phyloP scores from a whole-genome alignment of 2,329 filamentous ascomycete species.

The Scedosporium aurantiacum region DNA sequence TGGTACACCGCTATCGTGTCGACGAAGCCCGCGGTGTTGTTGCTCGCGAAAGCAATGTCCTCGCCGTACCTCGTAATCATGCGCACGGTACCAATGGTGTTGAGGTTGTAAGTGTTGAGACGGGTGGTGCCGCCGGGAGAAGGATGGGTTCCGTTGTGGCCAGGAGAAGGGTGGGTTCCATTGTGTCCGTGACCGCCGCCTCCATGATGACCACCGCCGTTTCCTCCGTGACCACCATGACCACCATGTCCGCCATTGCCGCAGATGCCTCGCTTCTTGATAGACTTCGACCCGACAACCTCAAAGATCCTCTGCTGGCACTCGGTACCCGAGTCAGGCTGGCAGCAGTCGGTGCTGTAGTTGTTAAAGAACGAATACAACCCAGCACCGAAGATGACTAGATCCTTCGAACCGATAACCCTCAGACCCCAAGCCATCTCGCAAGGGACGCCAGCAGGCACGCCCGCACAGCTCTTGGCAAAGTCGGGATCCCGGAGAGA shows the following conservation, averaged over 20 bases:
- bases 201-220: slow-evolving; percentile 14
- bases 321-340: slow-evolving; percentile 24
- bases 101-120: slow-evolving; percentile 29
- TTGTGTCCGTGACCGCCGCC: slow-evolving; percentile 12
- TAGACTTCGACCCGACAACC: slow-evolving; percentile 11
- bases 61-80: slow-evolving; percentile 27
- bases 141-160: neutral
- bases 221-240: slow-evolving; percentile 16
- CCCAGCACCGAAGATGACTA: slow-evolving; percentile 52
- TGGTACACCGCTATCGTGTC: slow-evolving; percentile 22
- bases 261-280: slow-evolving; percentile 12
- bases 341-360: slow-evolving; percentile 41
- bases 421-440: slow-evolving; percentile 56
- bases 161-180: neutral
- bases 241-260: slow-evolving; percentile 17
- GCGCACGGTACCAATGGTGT: slow-evolving; percentile 29
- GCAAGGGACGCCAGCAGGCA: slow-evolving; percentile 25
- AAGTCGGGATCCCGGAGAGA: slow-evolving; percentile 41
- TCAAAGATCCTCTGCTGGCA: slow-evolving; percentile 36
- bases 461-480: slow-evolving; percentile 30
- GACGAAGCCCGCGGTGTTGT: slow-evolving; percentile 28
- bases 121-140: neutral
- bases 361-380: slow-evolving; percentile 60
- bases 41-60: slow-evolving; percentile 22
- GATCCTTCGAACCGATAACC: slow-evolving; percentile 41